Evolutionary conservation across 2,329 filamentous ascomycete species (phyloP), one percentile per base, ranked within the genome.

Genomic region (Phialocephala sp.): DNA sequence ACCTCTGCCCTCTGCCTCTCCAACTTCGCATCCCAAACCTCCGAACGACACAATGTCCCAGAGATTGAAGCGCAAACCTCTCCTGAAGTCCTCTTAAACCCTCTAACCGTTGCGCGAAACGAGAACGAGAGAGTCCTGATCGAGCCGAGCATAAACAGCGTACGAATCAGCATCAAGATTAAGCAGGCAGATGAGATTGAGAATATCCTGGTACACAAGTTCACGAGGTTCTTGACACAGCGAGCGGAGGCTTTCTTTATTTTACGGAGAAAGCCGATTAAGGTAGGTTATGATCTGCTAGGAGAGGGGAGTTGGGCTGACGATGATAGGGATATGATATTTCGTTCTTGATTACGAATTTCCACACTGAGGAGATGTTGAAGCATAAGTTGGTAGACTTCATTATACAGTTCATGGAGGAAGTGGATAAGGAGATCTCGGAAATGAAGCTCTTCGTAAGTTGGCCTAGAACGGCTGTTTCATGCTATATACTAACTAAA

Each of bases 131-230:
- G 91, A 74, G 94, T 99, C 72, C 84, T 97, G 68, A 97, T 98
- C 77, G 94, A 98, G 82, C 94, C 95, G 62, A 95, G 92, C 79
- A 91, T 98, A 82, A 99, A 99, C 86, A 96, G 92, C 72, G 91
- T 99, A 72, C 91, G 95, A 73, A 91, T 99, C 76, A 97, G 93
- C 86, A 97, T 99, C 83, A 93, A 94, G 84, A 97, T 99, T 80
- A 99, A 99, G 83, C 95, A 99, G 84, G 95, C 95, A 68, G 95
- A 99, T 79, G 95, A 99, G 83, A 99, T 98, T 75, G 95, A 99
- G 80, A 88, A 96, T 78, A 98, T 99, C 71, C 83, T 99, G 68
- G 95, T 99, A 70, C 95, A 98, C 83, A 99, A 99, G 81, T 98
- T 99, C 76, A 97, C 94, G 47, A 87, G 95, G 64, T 99, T 99